These are phyloP conservation scores for Geranomyces michiganensis DNA, from an alignment of 192 early-diverging fungal species.

Conservation along the genomic window DNA sequence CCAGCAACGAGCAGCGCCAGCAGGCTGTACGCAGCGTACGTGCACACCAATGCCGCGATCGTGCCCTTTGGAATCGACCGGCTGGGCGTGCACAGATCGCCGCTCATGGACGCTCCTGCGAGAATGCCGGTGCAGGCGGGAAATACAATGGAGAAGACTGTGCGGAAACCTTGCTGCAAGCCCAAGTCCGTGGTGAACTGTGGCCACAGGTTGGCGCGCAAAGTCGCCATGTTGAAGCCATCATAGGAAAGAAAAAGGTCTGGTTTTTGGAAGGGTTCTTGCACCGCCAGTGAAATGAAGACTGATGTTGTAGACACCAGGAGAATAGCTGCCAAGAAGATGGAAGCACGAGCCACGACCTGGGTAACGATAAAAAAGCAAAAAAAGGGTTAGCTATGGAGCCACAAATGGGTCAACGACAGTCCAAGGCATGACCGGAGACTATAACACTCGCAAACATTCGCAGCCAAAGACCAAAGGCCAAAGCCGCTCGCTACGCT, in stretches of 20 bases:
- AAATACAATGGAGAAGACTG: constrained; percentile 30
- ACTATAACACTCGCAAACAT: no score
- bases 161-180: constrained; percentile 22
- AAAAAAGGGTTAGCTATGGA: not conserved
- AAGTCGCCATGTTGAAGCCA: constrained; percentile 20
- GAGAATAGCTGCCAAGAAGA: constrained; percentile 25
- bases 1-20: constrained; percentile 28
- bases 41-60: constrained; percentile 14
- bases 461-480: no score
- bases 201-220: constrained; percentile 20
- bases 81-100: constrained; percentile 20
- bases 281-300: constrained; percentile 9
- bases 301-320: constrained; percentile 16
- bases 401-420: not conserved
- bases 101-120: constrained; percentile 29
- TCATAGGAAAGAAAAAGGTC: not conserved
- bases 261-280: constrained; percentile 3
- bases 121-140: constrained; percentile 31
- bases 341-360: constrained; percentile 19
- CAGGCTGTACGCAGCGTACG: constrained; percentile 15
- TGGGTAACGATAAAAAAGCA: not conserved
- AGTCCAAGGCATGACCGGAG: no score
- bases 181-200: constrained; percentile 20
- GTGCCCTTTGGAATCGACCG: constrained; percentile 23
- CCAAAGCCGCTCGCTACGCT: no score